Evolutionary conservation across 2,329 filamentous ascomycete species (phyloP), one percentile per base, ranked within the genome.

Genomic region (Cadophora malorum): DNA sequence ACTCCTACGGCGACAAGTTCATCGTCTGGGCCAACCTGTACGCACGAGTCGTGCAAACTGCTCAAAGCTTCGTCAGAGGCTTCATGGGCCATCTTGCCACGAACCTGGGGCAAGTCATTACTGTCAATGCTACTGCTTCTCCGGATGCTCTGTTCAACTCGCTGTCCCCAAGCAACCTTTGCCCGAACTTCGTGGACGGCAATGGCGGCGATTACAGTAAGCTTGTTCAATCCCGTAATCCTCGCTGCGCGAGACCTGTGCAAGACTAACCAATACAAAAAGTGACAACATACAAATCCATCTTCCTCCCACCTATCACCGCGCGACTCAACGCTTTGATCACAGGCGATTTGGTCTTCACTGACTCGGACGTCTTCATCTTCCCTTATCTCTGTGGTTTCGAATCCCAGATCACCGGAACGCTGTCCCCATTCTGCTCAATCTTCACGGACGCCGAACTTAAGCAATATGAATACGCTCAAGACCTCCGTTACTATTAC

Each of bases 341-440:
- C 38, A 73, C 78, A 0, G 88, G 88, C 1, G 80, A 83, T 49
- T 82, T 91, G 41, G 83, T 83, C 0, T 81, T 91, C 41, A 83
- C 81, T 0, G 79, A 83, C 38, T 78, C 77, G 1, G 87, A 91
- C 67, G 80, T 89, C 52, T 80, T 79, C 8, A 83, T 84, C 55
- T 88, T 91, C 61, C 88, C 88, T 0, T 91, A 91, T 72, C 81
- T 91, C n/a, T 92, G 90, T 72, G 90, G 88, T 4, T 92, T 90
- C 68, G 90, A 92, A 73, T 88, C 85, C 3, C 89, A 91, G 73
- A 90, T 91, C 70, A 87, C 82, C 0, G 89, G 89, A 0, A 79
- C 79, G 1, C 76, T 86, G 4, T 90, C 87, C 4, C 86, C 88
- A 0, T 91, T 86, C 80, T 91, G 90, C 75, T 80, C 80, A 62